phyloP scores from a whole-genome alignment of 2,329 filamentous ascomycete genomes.

The Mycosphaerelloides madeirae region DNA sequence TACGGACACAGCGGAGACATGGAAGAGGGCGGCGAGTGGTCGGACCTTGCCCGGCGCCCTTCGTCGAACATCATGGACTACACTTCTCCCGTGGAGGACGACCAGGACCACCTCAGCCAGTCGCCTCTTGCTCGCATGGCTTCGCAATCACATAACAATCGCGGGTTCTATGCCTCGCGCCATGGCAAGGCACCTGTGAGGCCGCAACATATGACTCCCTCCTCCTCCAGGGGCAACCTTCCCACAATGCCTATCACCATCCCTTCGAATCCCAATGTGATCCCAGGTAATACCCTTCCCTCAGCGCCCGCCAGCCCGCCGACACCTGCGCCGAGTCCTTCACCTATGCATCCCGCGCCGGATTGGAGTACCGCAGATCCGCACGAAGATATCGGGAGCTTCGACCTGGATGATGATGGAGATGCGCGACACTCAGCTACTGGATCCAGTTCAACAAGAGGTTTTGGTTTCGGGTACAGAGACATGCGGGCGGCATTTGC shows the following conservation, averaged over 20 bases:
- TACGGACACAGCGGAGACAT: not conserved
- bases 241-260: conserved; percentile 43
- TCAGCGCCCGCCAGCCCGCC: conserved; percentile 62
- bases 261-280: conserved; percentile 41
- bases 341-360: conserved; percentile 57
- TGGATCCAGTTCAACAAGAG: conserved; percentile 21
- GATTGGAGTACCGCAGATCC: conserved; percentile 76
- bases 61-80: conserved; percentile 29
- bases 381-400: conserved; percentile 69
- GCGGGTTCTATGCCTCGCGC: conserved; percentile 25
- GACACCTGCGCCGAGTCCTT: conserved; percentile 63
- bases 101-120: conserved; percentile 16
- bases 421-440: conserved; percentile 20
- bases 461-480: conserved; percentile 49
- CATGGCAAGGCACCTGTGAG: conserved; percentile 36
- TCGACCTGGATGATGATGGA: conserved; percentile 28
- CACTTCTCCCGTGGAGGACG: conserved; percentile 17
- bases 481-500: conserved; percentile 77
- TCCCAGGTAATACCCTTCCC: conserved; percentile 58
- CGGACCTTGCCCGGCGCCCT: conserved; percentile 14
- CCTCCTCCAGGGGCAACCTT: conserved; percentile 21
- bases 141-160: conserved; percentile 30
- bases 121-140: conserved; percentile 28
- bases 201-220: conserved; percentile 42
- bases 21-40: conserved; percentile 15